Conservation (phyloP, 1,284 basidiomycete genomes). For the Rhodotorula glutinis region DNA sequence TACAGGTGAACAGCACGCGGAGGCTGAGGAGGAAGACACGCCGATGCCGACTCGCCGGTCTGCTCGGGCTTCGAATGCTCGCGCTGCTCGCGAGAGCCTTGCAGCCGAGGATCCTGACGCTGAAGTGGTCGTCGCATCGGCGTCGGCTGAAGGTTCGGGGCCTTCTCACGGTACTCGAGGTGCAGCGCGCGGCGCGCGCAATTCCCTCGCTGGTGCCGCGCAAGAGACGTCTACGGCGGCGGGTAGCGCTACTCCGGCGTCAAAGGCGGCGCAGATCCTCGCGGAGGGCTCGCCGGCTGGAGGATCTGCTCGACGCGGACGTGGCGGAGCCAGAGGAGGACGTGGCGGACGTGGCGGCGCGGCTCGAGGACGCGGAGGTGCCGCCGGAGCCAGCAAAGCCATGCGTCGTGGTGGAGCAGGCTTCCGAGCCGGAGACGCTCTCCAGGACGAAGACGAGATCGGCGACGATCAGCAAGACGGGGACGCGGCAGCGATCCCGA, state of each 20-base stretch:
- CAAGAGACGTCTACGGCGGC: neutral
- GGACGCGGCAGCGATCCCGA: neutral
- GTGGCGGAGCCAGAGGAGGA: neutral
- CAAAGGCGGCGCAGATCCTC: neutral
- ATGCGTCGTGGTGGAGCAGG: constrained; percentile 14
- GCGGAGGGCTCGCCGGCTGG: neutral
- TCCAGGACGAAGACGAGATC: neutral
- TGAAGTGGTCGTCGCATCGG: neutral
- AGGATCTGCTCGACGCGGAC: neutral
- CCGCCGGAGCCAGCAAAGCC: neutral
- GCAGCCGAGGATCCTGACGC: neutral
- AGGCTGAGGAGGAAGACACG: neutral
- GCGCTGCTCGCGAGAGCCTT: neutral
- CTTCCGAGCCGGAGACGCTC: neutral
- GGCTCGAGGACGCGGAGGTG: no score
- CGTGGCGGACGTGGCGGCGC: neutral
- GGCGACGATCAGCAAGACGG: neutral
- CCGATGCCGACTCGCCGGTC: neutral
- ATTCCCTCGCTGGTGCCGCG: neutral
- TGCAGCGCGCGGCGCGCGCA: neutral
- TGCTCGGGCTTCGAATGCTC: neutral
- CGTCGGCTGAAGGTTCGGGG: neutral
- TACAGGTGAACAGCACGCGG: neutral
- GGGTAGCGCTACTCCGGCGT: neutral
- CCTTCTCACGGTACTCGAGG: neutral